Evolutionary conservation across 352 stramenopile genomes (phyloP), one percentile per base, ranked within the genome.

Genomic region (Plasmopara halstedii): DNA sequence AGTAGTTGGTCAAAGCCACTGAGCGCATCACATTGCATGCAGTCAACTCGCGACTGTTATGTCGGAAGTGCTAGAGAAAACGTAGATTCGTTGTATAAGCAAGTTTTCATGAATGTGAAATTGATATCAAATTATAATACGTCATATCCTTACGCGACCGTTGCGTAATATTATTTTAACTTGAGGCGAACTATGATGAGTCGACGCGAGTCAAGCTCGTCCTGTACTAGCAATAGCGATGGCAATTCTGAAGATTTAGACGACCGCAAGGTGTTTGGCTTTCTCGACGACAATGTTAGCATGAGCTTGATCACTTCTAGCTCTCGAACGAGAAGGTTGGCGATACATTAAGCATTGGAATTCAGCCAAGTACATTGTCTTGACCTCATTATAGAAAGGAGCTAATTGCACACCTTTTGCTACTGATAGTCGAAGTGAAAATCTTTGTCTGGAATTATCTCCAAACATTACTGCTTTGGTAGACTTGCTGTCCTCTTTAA

Each of bases 181-280:
- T 37, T 11, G n/a, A 18, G 32, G 11, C 6, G 6, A 6, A 20
- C 18, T 23, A 27, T 14, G 33, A 62, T 65, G 56, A 65, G 51
- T 21, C 54, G 69, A 0, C 56, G 67, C 4, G 61, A 53, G 2
- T 82, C 69, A 9, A 47, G 39, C 6, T 64, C 70, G 38, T 83
- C 70, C 20, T 58, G 55, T 21, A 76, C 70, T 13, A 82, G 66
- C 36, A 61, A 52, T 27, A 73, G 70, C 38, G 73, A 85, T 15
- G 62, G 79, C 21, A 82, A 72, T 17, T 85, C 83, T 40, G 68
- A 83, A 43, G 70, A 85, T 36, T 19, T 79, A 7, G 68, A 85
- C 42, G 62, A 85, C 21, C 56, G 66, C 6, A 67, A 83, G 18
- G 60, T 83, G 9, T 72, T 85, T 25, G 60, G 67, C 14, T 76